phyloP scores from a whole-genome alignment of 345 rosid genomes.

The Dovyalis caffra region DNA sequence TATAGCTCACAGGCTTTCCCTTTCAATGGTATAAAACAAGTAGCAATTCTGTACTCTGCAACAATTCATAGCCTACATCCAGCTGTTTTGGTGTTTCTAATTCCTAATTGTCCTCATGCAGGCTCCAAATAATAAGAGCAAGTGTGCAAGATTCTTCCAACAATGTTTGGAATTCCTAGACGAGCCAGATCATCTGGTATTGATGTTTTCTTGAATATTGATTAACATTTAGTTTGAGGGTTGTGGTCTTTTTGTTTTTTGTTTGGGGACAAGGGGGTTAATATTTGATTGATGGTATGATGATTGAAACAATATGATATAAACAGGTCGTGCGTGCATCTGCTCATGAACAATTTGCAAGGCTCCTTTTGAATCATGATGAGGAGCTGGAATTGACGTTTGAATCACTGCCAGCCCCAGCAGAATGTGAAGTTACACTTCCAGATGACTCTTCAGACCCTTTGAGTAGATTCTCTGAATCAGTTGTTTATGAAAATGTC shows the following conservation, averaged over 20 bases:
- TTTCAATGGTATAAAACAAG: slow-evolving; percentile 63
- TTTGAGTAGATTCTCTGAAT: slow-evolving; percentile 34
- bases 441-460: slow-evolving; percentile 54
- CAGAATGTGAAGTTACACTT: slow-evolving; percentile 55
- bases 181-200: slow-evolving; percentile 84
- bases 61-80: not conserved
- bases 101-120: slow-evolving; percentile 31
- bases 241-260: not conserved
- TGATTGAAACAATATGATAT: slow-evolving; percentile 10
- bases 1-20: slow-evolving; percentile 85
- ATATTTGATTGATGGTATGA: too few relatives aligned
- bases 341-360: slow-evolving; percentile 95
- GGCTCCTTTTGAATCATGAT: slow-evolving; percentile 74
- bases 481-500: slow-evolving; percentile 36
- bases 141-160: slow-evolving; percentile 74
- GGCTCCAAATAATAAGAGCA: slow-evolving; percentile 66
- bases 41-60: not conserved
- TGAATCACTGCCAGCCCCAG: slow-evolving; percentile 53
- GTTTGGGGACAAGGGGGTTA: too few relatives aligned
- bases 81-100: slow-evolving; percentile 21
- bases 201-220: not conserved
- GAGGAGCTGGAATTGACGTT: slow-evolving; percentile 57
- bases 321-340: slow-evolving; percentile 84
- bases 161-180: slow-evolving; percentile 83
- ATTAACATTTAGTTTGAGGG: not conserved